Percentiles rank a stretch among this genome's conserved stretches.
phyloP scores from a whole-genome alignment of 1,284 basidiomycete species.

The Malassezia yamatoensis region DNA sequence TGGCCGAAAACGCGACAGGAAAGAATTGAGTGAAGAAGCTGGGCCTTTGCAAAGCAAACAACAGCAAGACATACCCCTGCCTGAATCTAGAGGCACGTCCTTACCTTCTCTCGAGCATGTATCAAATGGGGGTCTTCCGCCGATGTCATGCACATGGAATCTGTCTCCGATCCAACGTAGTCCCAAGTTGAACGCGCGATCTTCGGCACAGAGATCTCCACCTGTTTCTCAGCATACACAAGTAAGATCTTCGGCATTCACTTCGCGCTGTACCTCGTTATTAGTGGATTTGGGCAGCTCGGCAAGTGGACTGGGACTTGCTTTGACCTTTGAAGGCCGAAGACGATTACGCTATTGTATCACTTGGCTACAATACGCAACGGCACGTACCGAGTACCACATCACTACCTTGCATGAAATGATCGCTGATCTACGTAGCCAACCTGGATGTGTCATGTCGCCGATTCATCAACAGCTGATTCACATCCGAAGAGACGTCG shows the following conservation, averaged over 20 bases:
- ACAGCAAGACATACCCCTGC: no score
- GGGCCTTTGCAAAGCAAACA: no score
- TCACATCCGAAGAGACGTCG: conserved; percentile 67
- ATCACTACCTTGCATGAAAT: conserved; percentile 62
- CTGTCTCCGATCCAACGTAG: background rate
- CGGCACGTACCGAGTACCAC: conserved; percentile 73
- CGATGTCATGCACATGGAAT: background rate
- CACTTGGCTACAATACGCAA: conserved; percentile 79
- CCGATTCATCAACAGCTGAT: conserved; percentile 51
- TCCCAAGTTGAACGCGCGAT: background rate
- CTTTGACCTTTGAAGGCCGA: conserved; percentile 68
- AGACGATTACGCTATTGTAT: conserved; percentile 72
- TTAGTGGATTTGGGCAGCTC: conserved; percentile 67
- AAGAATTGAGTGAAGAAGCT: no score
- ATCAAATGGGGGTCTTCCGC: no score
- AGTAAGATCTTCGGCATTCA: background rate
- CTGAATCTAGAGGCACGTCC: no score
- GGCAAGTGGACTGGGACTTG: conserved; percentile 61
- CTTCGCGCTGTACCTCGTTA: conserved; percentile 64
- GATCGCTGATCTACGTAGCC: conserved; percentile 40
- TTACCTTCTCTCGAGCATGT: no score
- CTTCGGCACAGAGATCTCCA: no score
- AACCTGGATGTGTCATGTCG: conserved; percentile 29
- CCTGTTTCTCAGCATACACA: no score
- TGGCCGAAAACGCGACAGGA: no score